These are phyloP conservation scores for Heterobasidion irregulare DNA, from an alignment of 1,284 basidiomycete genomes.

Conservation along the genomic window DNA sequence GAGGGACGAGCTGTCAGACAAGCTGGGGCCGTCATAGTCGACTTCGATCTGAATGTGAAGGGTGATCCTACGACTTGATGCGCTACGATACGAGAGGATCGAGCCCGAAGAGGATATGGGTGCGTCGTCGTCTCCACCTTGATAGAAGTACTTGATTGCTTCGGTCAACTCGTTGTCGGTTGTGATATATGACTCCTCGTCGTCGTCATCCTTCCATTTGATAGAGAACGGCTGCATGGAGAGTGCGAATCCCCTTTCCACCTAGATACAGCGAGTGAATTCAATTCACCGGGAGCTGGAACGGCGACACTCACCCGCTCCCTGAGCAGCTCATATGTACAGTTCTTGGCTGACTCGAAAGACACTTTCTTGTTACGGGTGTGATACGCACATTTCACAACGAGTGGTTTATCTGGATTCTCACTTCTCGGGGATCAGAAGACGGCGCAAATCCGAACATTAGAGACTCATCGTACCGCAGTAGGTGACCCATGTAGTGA, in stretches of 20 bases:
- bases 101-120: conserved; percentile 65
- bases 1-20: conserved; percentile 80
- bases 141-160: conserved; percentile 76
- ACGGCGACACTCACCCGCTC: conserved; percentile 4
- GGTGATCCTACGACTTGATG: conserved; percentile 57
- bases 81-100: conserved; percentile 64
- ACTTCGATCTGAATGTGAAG: conserved; percentile 69
- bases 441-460: neutral
- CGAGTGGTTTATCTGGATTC: conserved; percentile 9
- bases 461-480: conserved; percentile 1
- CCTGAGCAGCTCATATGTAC: conserved; percentile 6
- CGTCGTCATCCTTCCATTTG: conserved; percentile 82
- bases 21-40: conserved; percentile 85
- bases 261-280: conserved; percentile 30
- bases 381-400: conserved; percentile 9
- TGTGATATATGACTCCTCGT: conserved; percentile 61
- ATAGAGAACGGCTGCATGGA: conserved; percentile 62
- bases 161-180: conserved; percentile 74
- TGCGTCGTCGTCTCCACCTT: conserved; percentile 67
- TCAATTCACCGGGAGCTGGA: neutral
- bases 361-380: conserved; percentile 5
- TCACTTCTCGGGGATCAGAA: neutral
- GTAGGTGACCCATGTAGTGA: neutral
- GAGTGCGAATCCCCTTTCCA: conserved; percentile 79
- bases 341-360: conserved; percentile 10